Conservation (phyloP, 202 grass and related monocot species). For the Sporobolus alterniflorus region DNA sequence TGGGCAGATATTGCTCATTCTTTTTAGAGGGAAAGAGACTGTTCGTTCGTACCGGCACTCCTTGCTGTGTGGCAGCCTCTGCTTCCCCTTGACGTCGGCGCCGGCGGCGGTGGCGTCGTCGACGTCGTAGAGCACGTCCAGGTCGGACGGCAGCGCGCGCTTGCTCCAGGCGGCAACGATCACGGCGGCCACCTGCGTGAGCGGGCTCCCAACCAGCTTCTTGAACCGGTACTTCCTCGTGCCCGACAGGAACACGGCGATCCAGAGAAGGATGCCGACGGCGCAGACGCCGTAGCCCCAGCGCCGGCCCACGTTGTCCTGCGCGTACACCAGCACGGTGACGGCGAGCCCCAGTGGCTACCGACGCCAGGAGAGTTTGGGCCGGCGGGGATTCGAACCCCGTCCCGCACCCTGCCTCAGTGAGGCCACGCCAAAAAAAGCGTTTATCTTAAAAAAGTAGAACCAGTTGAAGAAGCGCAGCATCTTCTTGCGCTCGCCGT, state of each 20-base stretch:
- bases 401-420: too few relatives aligned
- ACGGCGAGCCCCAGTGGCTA: slow-evolving; percentile 74
- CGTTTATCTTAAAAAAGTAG: slow-evolving; percentile 87
- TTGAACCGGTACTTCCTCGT: slow-evolving; percentile 65
- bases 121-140: slow-evolving; percentile 48
- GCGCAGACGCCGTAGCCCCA: slow-evolving; percentile 74
- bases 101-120: slow-evolving; percentile 34
- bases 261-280: slow-evolving; percentile 44
- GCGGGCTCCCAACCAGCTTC: slow-evolving; percentile 76
- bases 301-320: slow-evolving; percentile 67
- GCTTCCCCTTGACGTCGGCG: slow-evolving; percentile 50
- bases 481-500: slow-evolving; percentile 59
- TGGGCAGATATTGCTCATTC: background rate
- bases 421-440: too few relatives aligned
- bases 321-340: slow-evolving; percentile 80
- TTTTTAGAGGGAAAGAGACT: too few relatives aligned
- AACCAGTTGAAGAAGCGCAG: slow-evolving; percentile 94
- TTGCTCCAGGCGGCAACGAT: slow-evolving; percentile 57
- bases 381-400: too few relatives aligned
- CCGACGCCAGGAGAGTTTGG: too few relatives aligned
- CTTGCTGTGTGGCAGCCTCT: slow-evolving; percentile 66
- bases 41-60: slow-evolving; percentile 50
- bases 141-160: slow-evolving; percentile 40
- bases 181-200: slow-evolving; percentile 59
- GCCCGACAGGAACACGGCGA: slow-evolving; percentile 52